These are phyloP conservation scores for Sanguinoderma infundibulare DNA, from an alignment of 1,284 basidiomycete genomes.

Conservation along the genomic window DNA sequence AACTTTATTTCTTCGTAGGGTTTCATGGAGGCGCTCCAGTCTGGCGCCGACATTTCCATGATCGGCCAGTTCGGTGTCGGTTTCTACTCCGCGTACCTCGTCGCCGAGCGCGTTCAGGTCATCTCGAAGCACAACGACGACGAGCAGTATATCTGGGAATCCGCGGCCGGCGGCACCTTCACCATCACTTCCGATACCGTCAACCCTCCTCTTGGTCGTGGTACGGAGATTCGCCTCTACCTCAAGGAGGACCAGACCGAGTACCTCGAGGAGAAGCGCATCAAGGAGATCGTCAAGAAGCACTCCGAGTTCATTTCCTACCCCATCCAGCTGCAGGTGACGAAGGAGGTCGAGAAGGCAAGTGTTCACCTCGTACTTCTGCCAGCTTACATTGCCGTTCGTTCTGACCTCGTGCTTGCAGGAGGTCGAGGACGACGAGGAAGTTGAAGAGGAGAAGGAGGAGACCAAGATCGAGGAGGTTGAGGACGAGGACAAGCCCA, in stretches of 20 bases:
- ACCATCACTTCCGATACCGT: conserved; percentile 95
- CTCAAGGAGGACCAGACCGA: conserved; percentile 99
- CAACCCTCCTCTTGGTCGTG: conserved; percentile 92
- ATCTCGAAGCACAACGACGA: conserved; percentile 99
- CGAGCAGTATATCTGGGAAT: conserved; percentile 99
- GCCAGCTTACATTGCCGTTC: conserved; percentile 4
- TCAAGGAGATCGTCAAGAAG: conserved; percentile 99
- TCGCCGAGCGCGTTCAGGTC: conserved; percentile 97
- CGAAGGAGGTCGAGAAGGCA: conserved; percentile 99
- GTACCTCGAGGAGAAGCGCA: conserved; percentile 99
- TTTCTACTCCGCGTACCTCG: conserved; percentile 99
- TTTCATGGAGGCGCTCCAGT: conserved; percentile 96
- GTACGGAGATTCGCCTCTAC: conserved; percentile 93
- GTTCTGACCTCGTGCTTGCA: conserved; percentile 32
- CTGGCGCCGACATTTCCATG: conserved; percentile 96
- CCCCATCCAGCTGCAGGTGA: conserved; percentile 98
- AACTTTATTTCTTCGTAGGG: conserved; percentile 57
- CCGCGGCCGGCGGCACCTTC: conserved; percentile 98
- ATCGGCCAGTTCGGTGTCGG: conserved; percentile 98
- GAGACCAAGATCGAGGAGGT: conserved; percentile 77
- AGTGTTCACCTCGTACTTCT: conserved; percentile 25
- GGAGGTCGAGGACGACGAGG: conserved; percentile 91
- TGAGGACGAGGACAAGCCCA: conserved; percentile 84
- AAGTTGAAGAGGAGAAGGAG: conserved; percentile 71
- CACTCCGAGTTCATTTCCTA: conserved; percentile 99